These are phyloP conservation scores for Calocybe gambosa DNA, from an alignment of 1,284 basidiomycete species.

Conservation along the genomic window DNA sequence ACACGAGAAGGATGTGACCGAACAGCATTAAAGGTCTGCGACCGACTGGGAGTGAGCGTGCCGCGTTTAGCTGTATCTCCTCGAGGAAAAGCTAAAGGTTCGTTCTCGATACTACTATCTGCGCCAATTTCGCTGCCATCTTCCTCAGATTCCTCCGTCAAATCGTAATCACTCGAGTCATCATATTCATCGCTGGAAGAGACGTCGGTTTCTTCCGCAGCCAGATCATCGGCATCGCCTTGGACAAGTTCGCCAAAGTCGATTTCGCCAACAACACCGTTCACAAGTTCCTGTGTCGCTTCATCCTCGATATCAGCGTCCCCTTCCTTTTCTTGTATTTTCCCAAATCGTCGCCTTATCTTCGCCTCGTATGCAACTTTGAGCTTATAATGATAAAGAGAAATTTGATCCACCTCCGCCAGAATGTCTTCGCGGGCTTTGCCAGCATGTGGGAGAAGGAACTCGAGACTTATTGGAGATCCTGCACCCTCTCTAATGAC, in stretches of 20 bases:
- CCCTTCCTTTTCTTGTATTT: conserved; percentile 32
- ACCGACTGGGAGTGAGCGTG: conserved; percentile 2
- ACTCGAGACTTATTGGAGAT: conserved; percentile 73
- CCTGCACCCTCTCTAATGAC: conserved; percentile 88
- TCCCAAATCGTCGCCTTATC: conserved; percentile 73
- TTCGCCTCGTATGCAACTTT: conserved; percentile 90
- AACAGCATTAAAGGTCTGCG: conserved; percentile 3
- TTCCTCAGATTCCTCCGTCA: conserved; percentile 24
- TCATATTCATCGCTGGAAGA: conserved; percentile 35
- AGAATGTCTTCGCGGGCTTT: conserved; percentile 72
- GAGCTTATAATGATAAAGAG: conserved; percentile 86
- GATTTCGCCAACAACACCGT: conserved; percentile 73
- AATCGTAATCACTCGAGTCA: conserved; percentile 22
- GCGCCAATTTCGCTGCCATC: conserved; percentile 19
- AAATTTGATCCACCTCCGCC: conserved; percentile 80
- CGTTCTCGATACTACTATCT: conserved; percentile 12
- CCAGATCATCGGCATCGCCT: conserved; percentile 75
- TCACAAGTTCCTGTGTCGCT: conserved; percentile 72
- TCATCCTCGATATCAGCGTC: conserved; percentile 65
- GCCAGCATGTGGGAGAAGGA: conserved; percentile 77
- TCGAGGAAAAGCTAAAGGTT: conserved; percentile 10
- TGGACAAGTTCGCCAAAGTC: conserved; percentile 73
- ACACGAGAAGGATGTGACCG: not conserved
- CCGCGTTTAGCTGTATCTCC: conserved; percentile 8
- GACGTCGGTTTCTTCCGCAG: conserved; percentile 69